Base-by-base conservation (phyloP, 805 yeast species). In the Suhomyces kilbournensis region DNA sequence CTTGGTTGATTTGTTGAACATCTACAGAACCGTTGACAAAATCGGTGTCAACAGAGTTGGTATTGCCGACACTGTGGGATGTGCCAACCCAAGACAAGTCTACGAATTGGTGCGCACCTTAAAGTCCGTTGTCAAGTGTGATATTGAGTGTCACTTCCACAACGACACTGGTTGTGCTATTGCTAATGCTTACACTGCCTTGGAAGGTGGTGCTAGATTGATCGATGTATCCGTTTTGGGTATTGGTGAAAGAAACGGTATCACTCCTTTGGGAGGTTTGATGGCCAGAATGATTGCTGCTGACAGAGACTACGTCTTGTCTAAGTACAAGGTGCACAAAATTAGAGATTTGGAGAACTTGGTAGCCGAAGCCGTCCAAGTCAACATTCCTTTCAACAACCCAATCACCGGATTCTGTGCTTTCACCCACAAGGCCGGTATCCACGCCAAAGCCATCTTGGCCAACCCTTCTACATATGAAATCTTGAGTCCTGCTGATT, bases 401-500 rank as follows among this genome's bases (percentile, higher is more conserved):
- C 85, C 85, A 55, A 80, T 81, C 62, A 81, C 85, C 45, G 85
- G 85, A 17, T 81, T 81, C 75, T 80, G 85, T 72, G 84, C 85
- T 44, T 81, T 81, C 68, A 81, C 85, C 43, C 85, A 81, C 67
- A 81, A 81, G 70, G 85, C 85, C 20, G 85, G 85, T 66, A 80
- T 81, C 56, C 85, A 81, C 56, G 85, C 85, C 52, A 80, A 81
- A 66, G 85, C 85, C 47, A 81, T 81, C 52, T 74, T 81, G 58
- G 85, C 85, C 48, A 81, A 81, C 68, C 85, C 85, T 47, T 78
- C 84, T n/a, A 81, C 85, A 10, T 81, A 81, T 63, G 85, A 81
- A 68, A 81, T 81, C 62, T 72, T 81, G 64, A 77, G 78, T 59
- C 85, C 85, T 30, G 67, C 74, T 22, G 85, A 81, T 66, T 81